Conservation (phyloP, 306 rosid species). For the Styphnolobium japonicum region DNA sequence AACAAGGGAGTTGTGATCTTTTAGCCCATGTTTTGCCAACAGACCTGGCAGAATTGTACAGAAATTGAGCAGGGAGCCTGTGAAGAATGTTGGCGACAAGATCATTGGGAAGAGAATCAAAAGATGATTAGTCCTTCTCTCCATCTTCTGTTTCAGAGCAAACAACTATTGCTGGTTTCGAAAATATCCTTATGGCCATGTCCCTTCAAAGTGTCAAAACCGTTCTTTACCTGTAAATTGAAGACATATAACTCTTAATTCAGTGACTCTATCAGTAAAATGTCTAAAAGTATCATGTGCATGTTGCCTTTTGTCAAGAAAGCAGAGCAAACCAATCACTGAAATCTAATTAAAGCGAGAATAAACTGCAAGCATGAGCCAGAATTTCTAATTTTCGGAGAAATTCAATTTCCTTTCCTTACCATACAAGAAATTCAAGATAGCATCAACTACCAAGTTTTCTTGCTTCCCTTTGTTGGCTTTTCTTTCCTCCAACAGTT, state of each 20-base stretch:
- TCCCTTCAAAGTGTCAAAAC: neutral
- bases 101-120: constrained; percentile 26
- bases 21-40: constrained; percentile 9
- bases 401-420: neutral
- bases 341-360: no score
- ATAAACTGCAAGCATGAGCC: neutral
- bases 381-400: neutral
- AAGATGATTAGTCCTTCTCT: neutral
- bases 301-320: neutral
- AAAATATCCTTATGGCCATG: neutral
- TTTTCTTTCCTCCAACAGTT: neutral
- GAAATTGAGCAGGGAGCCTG: neutral
- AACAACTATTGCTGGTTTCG: neutral
- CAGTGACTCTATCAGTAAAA: neutral
- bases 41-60: neutral
- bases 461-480: neutral
- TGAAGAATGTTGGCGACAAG: neutral
- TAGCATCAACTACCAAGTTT: neutral
- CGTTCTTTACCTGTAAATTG: neutral
- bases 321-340: no score
- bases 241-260: neutral
- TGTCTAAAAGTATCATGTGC: neutral
- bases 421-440: neutral
- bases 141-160: neutral
- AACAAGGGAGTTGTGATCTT: neutral